phyloP scores from a whole-genome alignment of 345 rosid species.

The Salix arbutifolia region DNA sequence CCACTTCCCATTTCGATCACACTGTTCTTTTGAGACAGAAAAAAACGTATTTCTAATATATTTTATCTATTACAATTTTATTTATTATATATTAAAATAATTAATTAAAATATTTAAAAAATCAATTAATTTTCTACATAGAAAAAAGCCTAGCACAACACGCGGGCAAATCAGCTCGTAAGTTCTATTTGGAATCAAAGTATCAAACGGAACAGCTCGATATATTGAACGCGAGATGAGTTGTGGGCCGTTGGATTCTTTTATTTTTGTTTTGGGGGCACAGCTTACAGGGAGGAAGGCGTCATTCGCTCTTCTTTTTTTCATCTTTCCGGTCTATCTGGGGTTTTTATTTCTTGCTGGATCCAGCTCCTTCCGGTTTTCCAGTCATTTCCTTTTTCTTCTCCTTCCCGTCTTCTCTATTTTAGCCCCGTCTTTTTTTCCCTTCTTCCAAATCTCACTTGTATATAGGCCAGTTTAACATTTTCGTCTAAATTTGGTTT shows the following conservation, averaged over 20 bases:
- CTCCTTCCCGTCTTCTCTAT: background rate
- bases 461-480: background rate
- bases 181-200: too few species aligned
- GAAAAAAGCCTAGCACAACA: too few species aligned
- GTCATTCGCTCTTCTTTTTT: constrained; percentile 4
- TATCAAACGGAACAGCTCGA: too few species aligned
- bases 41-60: too few species aligned
- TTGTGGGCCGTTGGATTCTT: constrained; percentile 23
- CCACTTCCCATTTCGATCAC: too few species aligned
- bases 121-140: too few species aligned
- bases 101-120: too few species aligned
- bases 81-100: too few species aligned
- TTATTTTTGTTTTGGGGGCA: constrained; percentile 4
- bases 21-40: too few species aligned
- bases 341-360: background rate
- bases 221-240: constrained; percentile 6
- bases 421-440: background rate
- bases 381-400: background rate
- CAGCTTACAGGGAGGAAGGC: constrained; percentile 14
- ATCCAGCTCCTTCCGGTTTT: constrained; percentile 17
- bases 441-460: background rate
- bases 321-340: background rate
- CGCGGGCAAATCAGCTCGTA: too few species aligned
- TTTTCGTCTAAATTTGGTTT: too few species aligned
- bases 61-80: too few species aligned